Percentiles rank a stretch among this genome's conserved stretches.
phyloP scores from a whole-genome alignment of 2,329 filamentous ascomycete genomes.

The Fusarium begoniae region DNA sequence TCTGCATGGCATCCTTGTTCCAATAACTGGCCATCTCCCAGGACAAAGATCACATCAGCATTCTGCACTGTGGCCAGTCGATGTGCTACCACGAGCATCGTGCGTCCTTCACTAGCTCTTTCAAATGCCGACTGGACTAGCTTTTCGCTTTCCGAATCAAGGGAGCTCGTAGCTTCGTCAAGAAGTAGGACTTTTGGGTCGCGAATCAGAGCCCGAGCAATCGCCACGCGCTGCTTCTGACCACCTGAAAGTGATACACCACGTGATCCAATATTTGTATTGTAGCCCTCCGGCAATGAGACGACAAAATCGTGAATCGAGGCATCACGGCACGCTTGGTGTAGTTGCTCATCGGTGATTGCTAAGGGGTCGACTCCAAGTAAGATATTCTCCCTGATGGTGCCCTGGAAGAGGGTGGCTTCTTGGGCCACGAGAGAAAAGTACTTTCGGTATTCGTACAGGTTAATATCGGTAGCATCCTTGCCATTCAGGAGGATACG shows the following conservation, averaged over 20 bases:
- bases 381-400: slow-evolving; percentile 74
- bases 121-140: slow-evolving; percentile 75
- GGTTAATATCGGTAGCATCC: slow-evolving; percentile 67
- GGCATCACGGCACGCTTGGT: slow-evolving; percentile 66
- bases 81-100: slow-evolving; percentile 82
- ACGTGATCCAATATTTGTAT: slow-evolving; percentile 72
- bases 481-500: slow-evolving; percentile 70
- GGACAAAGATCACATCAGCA: slow-evolving; percentile 81
- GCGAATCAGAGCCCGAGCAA: slow-evolving; percentile 74
- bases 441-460: slow-evolving; percentile 69
- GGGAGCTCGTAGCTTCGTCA: slow-evolving; percentile 77
- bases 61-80: slow-evolving; percentile 80
- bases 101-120: slow-evolving; percentile 65
- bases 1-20: slow-evolving; percentile 64
- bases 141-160: slow-evolving; percentile 71
- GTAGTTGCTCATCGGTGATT: slow-evolving; percentile 61
- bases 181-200: slow-evolving; percentile 73
- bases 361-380: slow-evolving; percentile 67
- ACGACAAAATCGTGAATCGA: slow-evolving; percentile 77
- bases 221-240: slow-evolving; percentile 75
- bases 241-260: slow-evolving; percentile 76
- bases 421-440: slow-evolving; percentile 80
- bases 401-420: slow-evolving; percentile 75
- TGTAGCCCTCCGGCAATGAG: slow-evolving; percentile 73
- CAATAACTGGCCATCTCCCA: slow-evolving; percentile 69